A percentile compares a stretch with the other conserved stretches of the same genome.
phyloP scores from a whole-genome alignment of 2,329 filamentous ascomycete genomes.

The Alternaria viburni region DNA sequence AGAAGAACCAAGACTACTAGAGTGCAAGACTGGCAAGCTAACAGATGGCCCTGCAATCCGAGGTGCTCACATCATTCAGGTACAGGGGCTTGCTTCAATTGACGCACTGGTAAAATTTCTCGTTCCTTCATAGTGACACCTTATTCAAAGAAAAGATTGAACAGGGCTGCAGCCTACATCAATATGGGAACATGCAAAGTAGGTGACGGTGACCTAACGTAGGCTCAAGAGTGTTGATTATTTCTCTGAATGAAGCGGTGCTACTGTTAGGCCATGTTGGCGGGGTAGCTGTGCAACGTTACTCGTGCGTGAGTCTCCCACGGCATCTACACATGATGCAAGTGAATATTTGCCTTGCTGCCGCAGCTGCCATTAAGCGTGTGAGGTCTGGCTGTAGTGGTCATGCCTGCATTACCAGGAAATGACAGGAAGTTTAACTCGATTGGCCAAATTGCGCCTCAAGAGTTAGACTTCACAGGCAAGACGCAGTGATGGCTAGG shows the following conservation, averaged over 20 bases:
- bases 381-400: constrained; percentile 16
- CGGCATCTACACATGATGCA: neutral
- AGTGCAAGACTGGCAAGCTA: neutral
- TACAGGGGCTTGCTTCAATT: neutral
- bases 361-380: constrained; percentile 25
- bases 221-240: neutral
- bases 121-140: neutral
- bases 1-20: neutral
- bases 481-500: neutral
- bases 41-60: neutral
- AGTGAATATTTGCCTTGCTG: constrained; percentile 24
- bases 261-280: neutral
- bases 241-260: neutral
- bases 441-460: constrained; percentile 15
- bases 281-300: neutral
- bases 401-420: neutral
- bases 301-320: neutral
- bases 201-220: neutral
- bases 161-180: neutral
- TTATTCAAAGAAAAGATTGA: neutral
- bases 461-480: constrained; percentile 1
- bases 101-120: neutral
- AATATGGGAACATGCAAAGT: neutral
- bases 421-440: constrained; percentile 7
- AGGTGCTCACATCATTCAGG: neutral